These are phyloP conservation scores for Vitis cinerea DNA, from an alignment of 164 flowering plant genomes.

Conservation along the genomic window DNA sequence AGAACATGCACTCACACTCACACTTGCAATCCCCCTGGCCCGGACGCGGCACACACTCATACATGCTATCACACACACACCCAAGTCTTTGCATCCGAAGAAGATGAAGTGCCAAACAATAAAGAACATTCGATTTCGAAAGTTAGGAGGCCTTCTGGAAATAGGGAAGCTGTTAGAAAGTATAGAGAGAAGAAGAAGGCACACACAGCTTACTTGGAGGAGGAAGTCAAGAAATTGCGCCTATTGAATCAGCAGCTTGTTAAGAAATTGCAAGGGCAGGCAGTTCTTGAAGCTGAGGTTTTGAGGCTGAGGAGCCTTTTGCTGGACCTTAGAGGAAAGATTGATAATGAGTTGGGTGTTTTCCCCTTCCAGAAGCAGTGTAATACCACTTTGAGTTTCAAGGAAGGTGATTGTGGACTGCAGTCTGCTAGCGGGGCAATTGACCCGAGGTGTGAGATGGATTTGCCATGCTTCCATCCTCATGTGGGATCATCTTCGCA, in stretches of 20 bases:
- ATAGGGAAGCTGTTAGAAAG: conserved; percentile 73
- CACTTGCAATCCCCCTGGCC: conserved; percentile 77
- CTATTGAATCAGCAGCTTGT: conserved; percentile 54
- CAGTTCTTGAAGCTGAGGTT: conserved; percentile 59
- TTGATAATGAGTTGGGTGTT: conserved; percentile 53
- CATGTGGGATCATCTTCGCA: conserved; percentile 16
- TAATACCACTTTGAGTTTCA: conserved; percentile 13
- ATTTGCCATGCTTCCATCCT: conserved; percentile 33
- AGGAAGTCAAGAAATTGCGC: conserved; percentile 54
- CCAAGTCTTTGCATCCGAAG: conserved; percentile 36
- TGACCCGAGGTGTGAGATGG: conserved; percentile 23
- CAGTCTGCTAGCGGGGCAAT: conserved; percentile 14
- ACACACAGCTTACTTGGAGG: conserved; percentile 59
- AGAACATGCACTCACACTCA: conserved; percentile 59
- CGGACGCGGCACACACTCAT: conserved; percentile 59
- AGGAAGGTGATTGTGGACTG: conserved; percentile 36
- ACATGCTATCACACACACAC: conserved; percentile 74
- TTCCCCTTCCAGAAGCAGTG: conserved; percentile 46
- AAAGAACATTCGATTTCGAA: conserved; percentile 17
- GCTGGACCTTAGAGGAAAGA: conserved; percentile 49
- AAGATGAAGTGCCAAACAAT: conserved; percentile 21
- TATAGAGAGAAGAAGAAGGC: conserved; percentile 88
- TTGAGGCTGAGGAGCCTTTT: conserved; percentile 47
- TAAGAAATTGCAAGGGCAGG: conserved; percentile 52
- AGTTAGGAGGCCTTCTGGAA: conserved; percentile 44